These are phyloP conservation scores for Parasarocladium wereldwijsianum DNA, from an alignment of 2,329 filamentous ascomycete genomes.

Conservation along the genomic window DNA sequence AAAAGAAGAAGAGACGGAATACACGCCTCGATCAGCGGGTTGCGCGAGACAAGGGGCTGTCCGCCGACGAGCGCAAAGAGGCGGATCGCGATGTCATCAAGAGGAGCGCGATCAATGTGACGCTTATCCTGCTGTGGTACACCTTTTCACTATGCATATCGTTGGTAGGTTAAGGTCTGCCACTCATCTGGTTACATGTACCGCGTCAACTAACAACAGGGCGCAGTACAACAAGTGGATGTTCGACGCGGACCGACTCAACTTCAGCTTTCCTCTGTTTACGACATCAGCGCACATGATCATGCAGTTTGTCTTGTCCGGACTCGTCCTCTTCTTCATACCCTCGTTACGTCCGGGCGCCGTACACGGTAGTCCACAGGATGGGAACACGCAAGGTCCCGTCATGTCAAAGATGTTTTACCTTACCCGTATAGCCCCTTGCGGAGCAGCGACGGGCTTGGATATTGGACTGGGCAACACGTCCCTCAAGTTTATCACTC, in stretches of 20 bases:
- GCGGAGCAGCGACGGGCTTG: constrained; percentile 80
- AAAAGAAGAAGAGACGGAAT: constrained; percentile 51
- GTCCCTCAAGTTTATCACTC: constrained; percentile 85
- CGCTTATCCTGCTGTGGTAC: constrained; percentile 78
- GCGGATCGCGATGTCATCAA: constrained; percentile 61
- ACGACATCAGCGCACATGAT: constrained; percentile 93
- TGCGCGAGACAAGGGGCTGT: constrained; percentile 41
- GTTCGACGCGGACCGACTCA: constrained; percentile 73
- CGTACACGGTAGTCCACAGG: constrained; percentile 28
- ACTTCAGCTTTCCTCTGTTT: constrained; percentile 91
- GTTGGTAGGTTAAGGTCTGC: constrained; percentile 47
- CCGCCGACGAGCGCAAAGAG: constrained; percentile 58
- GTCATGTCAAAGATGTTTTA: constrained; percentile 81
- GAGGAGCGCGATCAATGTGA: constrained; percentile 56
- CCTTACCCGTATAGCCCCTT: constrained; percentile 78
- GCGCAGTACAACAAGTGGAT: constrained; percentile 99
- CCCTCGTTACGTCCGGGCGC: constrained; percentile 61
- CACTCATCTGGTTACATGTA: neutral
- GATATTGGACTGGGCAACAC: constrained; percentile 96
- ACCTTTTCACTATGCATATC: constrained; percentile 88
- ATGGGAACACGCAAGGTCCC: constrained; percentile 29
- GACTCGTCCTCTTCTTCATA: constrained; percentile 64
- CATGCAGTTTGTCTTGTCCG: constrained; percentile 75
- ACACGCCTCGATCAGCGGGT: constrained; percentile 57
- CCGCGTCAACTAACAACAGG: constrained; percentile 9